These are phyloP conservation scores for Podospora didyma DNA, from an alignment of 495 filamentous ascomycete species.

Conservation along the genomic window DNA sequence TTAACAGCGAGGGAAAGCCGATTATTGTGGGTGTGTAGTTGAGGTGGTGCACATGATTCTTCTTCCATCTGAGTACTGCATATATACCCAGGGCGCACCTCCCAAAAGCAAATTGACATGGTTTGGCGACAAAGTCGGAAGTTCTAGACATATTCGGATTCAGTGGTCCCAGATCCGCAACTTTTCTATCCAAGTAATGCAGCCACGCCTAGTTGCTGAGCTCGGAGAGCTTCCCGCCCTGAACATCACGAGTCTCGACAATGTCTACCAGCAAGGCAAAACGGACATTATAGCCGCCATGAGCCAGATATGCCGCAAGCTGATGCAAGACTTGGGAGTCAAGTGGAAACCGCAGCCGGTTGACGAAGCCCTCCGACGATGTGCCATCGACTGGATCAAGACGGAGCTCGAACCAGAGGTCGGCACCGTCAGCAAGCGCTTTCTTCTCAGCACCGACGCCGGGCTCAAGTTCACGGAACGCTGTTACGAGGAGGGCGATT, in stretches of 20 bases:
- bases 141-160: too few species aligned
- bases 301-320: constrained; percentile 10
- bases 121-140: too few species aligned
- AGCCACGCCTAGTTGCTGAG: background rate
- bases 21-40: too few species aligned
- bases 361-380: constrained; percentile 2
- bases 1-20: too few species aligned
- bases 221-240: constrained; percentile 5
- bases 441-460: constrained; percentile 7
- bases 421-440: constrained; percentile 6
- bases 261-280: constrained; percentile 1
- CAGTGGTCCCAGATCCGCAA: too few species aligned
- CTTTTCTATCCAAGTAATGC: constrained; percentile 1
- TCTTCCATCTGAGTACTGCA: too few species aligned
- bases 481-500: constrained; percentile 8
- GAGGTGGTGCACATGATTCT: too few species aligned
- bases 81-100: too few species aligned
- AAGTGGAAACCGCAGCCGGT: constrained; percentile 12
- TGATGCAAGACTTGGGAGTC: constrained; percentile 11
- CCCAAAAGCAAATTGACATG: too few species aligned
- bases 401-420: constrained; percentile 3
- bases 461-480: constrained; percentile 5
- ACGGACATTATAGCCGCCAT: constrained; percentile 1
- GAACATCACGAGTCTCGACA: constrained; percentile 5
- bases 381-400: constrained; percentile 9